Conservation (phyloP, 495 filamentous ascomycete genomes). For the Staphylotrichum tortipilum region DNA sequence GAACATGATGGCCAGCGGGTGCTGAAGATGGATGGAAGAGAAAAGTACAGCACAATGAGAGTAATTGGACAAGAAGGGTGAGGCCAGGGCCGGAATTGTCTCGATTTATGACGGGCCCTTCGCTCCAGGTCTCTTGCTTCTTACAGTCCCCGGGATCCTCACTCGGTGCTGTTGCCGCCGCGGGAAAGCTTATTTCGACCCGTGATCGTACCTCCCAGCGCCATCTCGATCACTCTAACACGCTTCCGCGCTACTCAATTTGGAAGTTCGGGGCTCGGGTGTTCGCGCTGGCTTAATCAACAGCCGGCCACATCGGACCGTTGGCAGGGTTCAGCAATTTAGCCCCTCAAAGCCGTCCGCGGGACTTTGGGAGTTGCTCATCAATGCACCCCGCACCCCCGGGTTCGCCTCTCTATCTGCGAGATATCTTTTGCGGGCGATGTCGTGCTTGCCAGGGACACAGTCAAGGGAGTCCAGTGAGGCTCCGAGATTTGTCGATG, state of each 20-base stretch:
- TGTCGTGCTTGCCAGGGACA: too few relatives aligned
- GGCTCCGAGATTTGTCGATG: too few relatives aligned
- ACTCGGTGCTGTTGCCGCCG: background rate
- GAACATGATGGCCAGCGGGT: background rate
- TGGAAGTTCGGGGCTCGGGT: background rate
- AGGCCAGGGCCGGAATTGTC: background rate
- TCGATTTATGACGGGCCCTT: background rate
- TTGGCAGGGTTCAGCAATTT: background rate
- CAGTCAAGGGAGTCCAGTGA: too few relatives aligned
- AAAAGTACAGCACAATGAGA: too few relatives aligned
- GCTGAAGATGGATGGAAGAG: too few relatives aligned
- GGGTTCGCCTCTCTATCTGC: too few relatives aligned
- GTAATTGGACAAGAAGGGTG: background rate
- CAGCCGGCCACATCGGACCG: slow-evolving; percentile 2
- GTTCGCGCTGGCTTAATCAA: background rate
- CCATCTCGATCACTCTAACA: background rate
- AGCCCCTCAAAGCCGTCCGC: background rate
- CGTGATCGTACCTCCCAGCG: background rate
- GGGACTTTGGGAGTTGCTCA: background rate
- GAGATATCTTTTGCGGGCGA: too few relatives aligned
- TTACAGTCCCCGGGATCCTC: background rate
- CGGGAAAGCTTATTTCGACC: background rate
- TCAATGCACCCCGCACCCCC: background rate
- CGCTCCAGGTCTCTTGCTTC: background rate
- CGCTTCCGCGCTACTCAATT: slow-evolving; percentile 1